Base-by-base conservation (phyloP, 495 filamentous ascomycete genomes). In the Podospora fimiseda region DNA sequence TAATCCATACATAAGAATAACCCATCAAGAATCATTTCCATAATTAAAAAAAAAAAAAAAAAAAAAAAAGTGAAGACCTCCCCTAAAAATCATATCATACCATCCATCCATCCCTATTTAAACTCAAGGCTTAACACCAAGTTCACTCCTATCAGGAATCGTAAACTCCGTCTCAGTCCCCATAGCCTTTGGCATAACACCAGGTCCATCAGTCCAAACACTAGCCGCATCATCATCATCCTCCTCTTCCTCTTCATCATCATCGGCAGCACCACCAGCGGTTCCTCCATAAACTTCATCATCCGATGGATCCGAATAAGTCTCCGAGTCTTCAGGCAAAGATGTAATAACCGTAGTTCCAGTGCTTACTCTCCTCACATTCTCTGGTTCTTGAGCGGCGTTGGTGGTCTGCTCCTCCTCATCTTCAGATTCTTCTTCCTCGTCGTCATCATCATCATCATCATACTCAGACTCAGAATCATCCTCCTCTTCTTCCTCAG, bases 311-410 rank as follows among this genome's bases (percentile, higher is more conserved):
- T 61, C 66, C 1, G 48, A 55, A 9, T 52, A 41, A 27, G 74
- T 77, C 21, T 82, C 85, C 7, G 77, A 70, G 3, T 76, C 59
- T 21, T 61, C 62, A 11, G 27, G 27, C 20, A 84, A 84, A 56
- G 85, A 81, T 9, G 85, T 86, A 58, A 76, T 70, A 38, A 78
- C 72, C 36, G 72, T 77, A 44, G 70, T 74, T 0, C 63, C 69
- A 0, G 61, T 51, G 50, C 66, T 70, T 3, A 63, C 61, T 37
- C 63, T 49, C 15, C 70, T 54, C 8, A 62, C 42, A 19, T 18
- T 22, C 42, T 44, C 50, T 0, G 39, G 24, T 5, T 30, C 50
- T 0, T 14, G 39, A 4, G 19, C 9, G 13, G 19, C 50, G 7
- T 20, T 23, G 2, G 14, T n/a, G 47, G 3, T 41, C 30, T 2